A percentile compares a stretch with the other conserved stretches of the same genome.
phyloP scores from a whole-genome alignment of 2,329 filamentous ascomycete species.

The Neopestalotiopsis sp. region DNA sequence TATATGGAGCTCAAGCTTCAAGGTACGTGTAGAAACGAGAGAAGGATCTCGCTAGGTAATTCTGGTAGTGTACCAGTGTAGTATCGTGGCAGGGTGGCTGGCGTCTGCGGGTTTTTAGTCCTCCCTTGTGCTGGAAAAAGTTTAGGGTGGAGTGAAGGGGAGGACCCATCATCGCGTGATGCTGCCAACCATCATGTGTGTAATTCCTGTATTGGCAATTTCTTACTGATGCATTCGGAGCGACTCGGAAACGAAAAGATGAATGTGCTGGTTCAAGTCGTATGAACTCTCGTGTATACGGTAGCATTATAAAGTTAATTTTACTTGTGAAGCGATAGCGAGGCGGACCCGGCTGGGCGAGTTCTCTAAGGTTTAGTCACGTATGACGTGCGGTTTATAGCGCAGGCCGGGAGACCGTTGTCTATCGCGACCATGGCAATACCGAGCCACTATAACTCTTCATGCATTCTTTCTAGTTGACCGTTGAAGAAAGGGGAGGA shows the following conservation, averaged over 20 bases:
- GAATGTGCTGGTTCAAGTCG: too few relatives aligned
- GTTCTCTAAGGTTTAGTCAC: too few relatives aligned
- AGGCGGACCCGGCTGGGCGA: background rate
- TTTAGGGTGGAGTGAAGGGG: background rate
- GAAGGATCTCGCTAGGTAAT: too few relatives aligned
- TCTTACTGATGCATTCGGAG: background rate
- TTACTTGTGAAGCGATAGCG: background rate
- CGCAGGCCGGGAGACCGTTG: background rate
- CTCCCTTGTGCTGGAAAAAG: background rate
- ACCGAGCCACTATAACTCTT: background rate
- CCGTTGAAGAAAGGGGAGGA: background rate
- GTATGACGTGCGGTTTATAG: too few relatives aligned
- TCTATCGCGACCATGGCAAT: background rate
- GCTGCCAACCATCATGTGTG: background rate
- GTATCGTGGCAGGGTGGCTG: too few relatives aligned
- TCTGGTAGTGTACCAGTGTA: too few relatives aligned
- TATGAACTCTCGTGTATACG: too few relatives aligned
- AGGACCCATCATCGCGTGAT: background rate
- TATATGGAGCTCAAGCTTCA: too few relatives aligned
- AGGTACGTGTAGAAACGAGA: too few relatives aligned
- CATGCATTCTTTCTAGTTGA: background rate
- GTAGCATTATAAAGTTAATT: background rate
- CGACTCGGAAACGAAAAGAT: background rate
- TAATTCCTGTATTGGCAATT: background rate
- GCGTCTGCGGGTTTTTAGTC: background rate